Evolutionary conservation across 306 rosid species (phyloP), one percentile per base, ranked within the genome.

Genomic region (Calophaca sinica): DNA sequence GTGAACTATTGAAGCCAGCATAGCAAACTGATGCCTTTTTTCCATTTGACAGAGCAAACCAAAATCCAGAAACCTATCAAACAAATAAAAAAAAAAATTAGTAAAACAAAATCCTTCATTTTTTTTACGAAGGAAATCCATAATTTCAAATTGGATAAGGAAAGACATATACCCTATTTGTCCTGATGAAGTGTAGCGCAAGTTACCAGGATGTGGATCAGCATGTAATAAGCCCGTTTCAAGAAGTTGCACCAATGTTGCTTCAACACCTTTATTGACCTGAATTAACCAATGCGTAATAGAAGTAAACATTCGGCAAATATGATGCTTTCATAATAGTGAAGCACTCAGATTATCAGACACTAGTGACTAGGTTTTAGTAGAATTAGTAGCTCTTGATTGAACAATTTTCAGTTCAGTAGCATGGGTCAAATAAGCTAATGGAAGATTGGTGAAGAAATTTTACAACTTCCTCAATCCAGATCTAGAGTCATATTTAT

Each of bases 31-130:
- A 78, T 94, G 98, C 83, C 62, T 91, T 84, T 88, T 90, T 83
- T 94, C 91, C 98, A 94, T 89, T 80, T 90, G 98, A 82, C 98
- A 94, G 61, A 94, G 94, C 87, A 94, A 90, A 61, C 98, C 98
- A 77, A 94, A 94, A 83, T 94, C 98, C 80, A 94, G 88, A 87
- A 94, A 94, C 80, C 98, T 94, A 82, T 36, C 70, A 67, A 14
- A 61, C 36, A 77, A 61, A 69, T 62, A 83, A 7, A 42, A 58
- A 50, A 42, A 42, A 62, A 50, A 49, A 52, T 45, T 38, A 69
- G 41, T 36, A 31, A 46, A 41, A 75, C 31, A 29, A 75, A 66
- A 4, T 11, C 54, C 14, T 39, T 50, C 29, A 12, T 73, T 61
- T 33, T 62, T 62, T 49, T 70, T 38, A 28, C 7, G 62, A 46